Evolutionary conservation across 352 stramenopile species (phyloP).

Genomic region (Thraustochytrium striatum): DNA sequence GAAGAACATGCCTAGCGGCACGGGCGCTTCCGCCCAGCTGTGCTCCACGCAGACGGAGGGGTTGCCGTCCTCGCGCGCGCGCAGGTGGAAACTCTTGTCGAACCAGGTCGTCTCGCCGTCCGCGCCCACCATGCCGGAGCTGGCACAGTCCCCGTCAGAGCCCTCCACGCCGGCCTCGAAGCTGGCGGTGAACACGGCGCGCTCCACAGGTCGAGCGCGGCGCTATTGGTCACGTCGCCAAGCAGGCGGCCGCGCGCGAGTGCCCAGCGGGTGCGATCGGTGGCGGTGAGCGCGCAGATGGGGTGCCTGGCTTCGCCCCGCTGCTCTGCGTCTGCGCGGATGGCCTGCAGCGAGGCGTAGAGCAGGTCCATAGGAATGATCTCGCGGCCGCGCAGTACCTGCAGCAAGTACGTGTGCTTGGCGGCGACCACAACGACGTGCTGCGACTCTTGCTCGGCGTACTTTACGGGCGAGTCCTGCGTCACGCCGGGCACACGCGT

Average conservation of each 20-base stretch:
- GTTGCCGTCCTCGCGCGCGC: slow-evolving; percentile 23
- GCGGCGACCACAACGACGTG: slow-evolving; percentile 78
- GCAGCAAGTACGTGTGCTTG: slow-evolving; percentile 64
- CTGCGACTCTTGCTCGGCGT: slow-evolving; percentile 71
- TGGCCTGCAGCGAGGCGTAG: background rate
- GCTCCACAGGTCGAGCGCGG: slow-evolving; percentile 86
- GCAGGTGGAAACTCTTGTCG: slow-evolving; percentile 30
- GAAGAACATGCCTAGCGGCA: slow-evolving; percentile 36
- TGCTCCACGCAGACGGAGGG: slow-evolving; percentile 36
- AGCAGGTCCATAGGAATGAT: background rate
- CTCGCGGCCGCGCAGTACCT: slow-evolving; percentile 60
- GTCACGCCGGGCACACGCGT: slow-evolving; percentile 77
- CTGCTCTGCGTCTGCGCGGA: background rate
- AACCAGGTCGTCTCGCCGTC: slow-evolving; percentile 27
- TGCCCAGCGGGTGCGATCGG: slow-evolving; percentile 88
- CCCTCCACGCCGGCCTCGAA: slow-evolving; percentile 68
- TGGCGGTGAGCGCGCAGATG: slow-evolving; percentile 86
- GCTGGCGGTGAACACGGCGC: slow-evolving; percentile 83
- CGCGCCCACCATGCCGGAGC: background rate
- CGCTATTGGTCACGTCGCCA: slow-evolving; percentile 74
- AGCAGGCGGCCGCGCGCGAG: slow-evolving; percentile 71
- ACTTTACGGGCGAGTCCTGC: slow-evolving; percentile 78
- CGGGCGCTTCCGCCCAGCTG: slow-evolving; percentile 32
- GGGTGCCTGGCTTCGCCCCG: background rate
- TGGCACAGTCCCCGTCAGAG: slow-evolving; percentile 8